Evolutionary conservation across 257 asterid species (phyloP), one percentile per base, ranked within the genome.

Genomic region (Jasminum sambac): DNA sequence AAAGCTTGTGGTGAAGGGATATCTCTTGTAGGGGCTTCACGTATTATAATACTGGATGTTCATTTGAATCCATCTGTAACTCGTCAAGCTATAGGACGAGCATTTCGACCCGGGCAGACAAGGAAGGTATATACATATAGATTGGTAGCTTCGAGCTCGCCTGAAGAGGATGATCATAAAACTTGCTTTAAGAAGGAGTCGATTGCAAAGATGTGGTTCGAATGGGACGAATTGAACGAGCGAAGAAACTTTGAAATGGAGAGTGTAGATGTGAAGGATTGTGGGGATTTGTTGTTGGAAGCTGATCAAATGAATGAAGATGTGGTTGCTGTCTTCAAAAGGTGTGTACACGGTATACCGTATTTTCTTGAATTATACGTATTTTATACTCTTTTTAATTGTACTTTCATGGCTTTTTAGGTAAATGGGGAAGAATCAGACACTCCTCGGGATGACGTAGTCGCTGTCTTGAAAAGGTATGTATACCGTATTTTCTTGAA

Each of bases 1-100:
- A 91, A 46, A 80, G 98, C 99, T 9, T 91, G 98, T 34, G 98
- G 99, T 6, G 99, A 95, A 80, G 99, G 99, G 59, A 88, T 95
- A 73, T 91, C 99, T 43, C 90, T 95, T 9, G 96, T 95, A 37
- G 98, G 99, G 40, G 99, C 99, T 8, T 95, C 99, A 0, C 92
- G 98, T 38, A 83, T 95, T 63, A 79, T 95, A 12, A 82, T 95
- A 66, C 67, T 95, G 72, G 99, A 95, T 6, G 86, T 95, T n/a
- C 99, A 87, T 77, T 66, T 95, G 72, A 55, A 55, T 30, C 62
- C 62, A 21, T 55, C 62, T 19, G 62, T 55, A 23, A 55, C 62
- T 12, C 62, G 34, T 14, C 62, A 55, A 55, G 62, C 62, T 8
- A 55, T 55, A 8, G 62, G 34, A 55, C 62, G 62, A 9, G 34